Evolutionary conservation across 164 flowering plant species (phyloP).

Genomic region (Chimonanthus salicifolius): DNA sequence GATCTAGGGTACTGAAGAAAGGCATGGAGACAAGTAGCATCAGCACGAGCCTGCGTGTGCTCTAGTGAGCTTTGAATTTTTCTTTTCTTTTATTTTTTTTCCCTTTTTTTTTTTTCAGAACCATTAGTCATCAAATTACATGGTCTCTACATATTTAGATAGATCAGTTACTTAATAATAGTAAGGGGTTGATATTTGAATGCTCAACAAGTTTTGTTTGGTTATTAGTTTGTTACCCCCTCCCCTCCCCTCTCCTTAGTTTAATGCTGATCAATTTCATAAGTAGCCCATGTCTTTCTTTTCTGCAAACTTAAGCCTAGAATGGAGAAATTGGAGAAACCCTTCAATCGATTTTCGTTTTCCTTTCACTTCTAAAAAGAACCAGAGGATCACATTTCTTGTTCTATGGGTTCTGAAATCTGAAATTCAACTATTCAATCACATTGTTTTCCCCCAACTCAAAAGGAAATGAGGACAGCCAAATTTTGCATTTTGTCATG

Average conservation of each 20-base stretch:
- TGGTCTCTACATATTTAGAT: neutral
- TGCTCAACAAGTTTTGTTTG: neutral
- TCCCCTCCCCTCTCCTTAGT: too few relatives aligned
- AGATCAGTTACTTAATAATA: neutral
- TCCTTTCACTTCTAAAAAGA: neutral
- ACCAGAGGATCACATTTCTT: neutral
- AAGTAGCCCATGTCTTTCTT: too few relatives aligned
- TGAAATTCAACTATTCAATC: neutral
- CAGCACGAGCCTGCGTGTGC: neutral
- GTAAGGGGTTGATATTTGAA: neutral
- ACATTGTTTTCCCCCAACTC: neutral
- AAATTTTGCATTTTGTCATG: too few relatives aligned
- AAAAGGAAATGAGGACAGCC: too few relatives aligned
- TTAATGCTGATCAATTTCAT: too few relatives aligned
- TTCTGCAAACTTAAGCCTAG: too few relatives aligned
- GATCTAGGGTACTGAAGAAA: neutral
- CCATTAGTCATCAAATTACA: neutral
- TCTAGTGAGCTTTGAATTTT: constrained; percentile 1
- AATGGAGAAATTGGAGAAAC: neutral
- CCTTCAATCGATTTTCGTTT: neutral
- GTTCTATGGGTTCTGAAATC: neutral
- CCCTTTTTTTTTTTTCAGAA: neutral
- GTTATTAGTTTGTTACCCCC: neutral
- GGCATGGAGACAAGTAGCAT: neutral
- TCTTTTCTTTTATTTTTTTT: too few relatives aligned